These are phyloP conservation scores for Amanita rubescens DNA, from an alignment of 768 basidiomycete genomes.

Conservation along the genomic window DNA sequence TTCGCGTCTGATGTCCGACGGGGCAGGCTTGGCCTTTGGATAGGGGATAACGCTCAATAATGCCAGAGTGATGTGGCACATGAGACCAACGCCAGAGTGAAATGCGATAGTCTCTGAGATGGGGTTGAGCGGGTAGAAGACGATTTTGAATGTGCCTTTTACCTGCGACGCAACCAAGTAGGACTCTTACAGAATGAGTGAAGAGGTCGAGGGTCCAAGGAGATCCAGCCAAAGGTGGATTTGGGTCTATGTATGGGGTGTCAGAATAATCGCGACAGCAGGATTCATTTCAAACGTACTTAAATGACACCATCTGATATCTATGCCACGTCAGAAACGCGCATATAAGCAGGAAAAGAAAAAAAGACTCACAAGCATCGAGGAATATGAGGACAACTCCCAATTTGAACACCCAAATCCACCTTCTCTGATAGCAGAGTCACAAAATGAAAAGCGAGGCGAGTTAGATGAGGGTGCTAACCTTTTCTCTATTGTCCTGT, in stretches of 20 bases:
- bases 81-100: slow-evolving; percentile 55
- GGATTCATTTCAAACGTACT: slow-evolving; percentile 28
- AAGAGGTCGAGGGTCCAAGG: slow-evolving; percentile 49
- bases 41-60: slow-evolving; percentile 28
- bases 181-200: slow-evolving; percentile 45
- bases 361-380: slow-evolving; percentile 57
- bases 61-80: slow-evolving; percentile 46
- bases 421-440: slow-evolving; percentile 37
- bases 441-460: neutral
- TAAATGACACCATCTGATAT: slow-evolving; percentile 73
- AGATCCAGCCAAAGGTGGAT: slow-evolving; percentile 27
- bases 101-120: slow-evolving; percentile 68
- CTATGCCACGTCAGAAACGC: slow-evolving; percentile 26
- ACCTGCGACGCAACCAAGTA: slow-evolving; percentile 64
- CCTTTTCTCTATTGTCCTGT: slow-evolving; percentile 10
- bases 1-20: slow-evolving; percentile 51
- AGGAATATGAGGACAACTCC: slow-evolving; percentile 52
- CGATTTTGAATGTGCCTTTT: slow-evolving; percentile 4
- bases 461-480: neutral
- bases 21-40: slow-evolving; percentile 9
- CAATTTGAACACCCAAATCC: slow-evolving; percentile 51
- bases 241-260: slow-evolving; percentile 27
- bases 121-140: neutral
- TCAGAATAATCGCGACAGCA: neutral
- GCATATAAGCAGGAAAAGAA: slow-evolving; percentile 3